phyloP scores from a whole-genome alignment of 2,329 filamentous ascomycete species.

The Plectosphaerella cucumerina region DNA sequence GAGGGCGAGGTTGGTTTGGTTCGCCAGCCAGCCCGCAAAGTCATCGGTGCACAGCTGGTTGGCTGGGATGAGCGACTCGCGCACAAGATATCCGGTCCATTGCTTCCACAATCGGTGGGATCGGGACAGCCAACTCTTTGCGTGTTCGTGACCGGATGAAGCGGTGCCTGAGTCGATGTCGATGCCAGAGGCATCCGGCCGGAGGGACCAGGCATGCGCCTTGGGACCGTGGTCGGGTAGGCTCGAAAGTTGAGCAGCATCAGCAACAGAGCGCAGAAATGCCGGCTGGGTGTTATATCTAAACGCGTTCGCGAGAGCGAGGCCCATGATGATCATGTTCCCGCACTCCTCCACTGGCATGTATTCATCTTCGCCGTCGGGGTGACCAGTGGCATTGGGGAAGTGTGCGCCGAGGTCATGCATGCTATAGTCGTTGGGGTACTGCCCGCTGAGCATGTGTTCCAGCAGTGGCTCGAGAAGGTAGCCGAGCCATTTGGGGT shows the following conservation, averaged over 20 bases:
- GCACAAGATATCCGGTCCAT: conserved; percentile 70
- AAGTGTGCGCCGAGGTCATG: conserved; percentile 71
- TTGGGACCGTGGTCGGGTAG: background rate
- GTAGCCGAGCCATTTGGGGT: conserved; percentile 75
- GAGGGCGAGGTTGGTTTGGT: conserved; percentile 71
- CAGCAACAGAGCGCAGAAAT: conserved; percentile 51
- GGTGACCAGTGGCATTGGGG: conserved; percentile 72
- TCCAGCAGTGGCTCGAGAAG: conserved; percentile 76
- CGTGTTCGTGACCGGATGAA: conserved; percentile 38
- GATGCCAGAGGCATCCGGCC: conserved; percentile 60
- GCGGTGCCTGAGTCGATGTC: conserved; percentile 22
- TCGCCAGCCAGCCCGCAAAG: conserved; percentile 70
- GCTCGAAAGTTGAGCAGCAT: background rate
- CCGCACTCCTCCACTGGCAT: conserved; percentile 75
- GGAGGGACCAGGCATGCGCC: conserved; percentile 14
- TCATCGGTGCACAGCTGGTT: conserved; percentile 76
- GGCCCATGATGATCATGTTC: conserved; percentile 73
- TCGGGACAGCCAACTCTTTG: conserved; percentile 33
- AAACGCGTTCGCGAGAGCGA: conserved; percentile 72
- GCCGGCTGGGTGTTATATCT: conserved; percentile 55
- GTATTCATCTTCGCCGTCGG: conserved; percentile 65
- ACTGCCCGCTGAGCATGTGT: conserved; percentile 77
- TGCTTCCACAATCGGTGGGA: conserved; percentile 71
- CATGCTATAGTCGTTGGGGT: conserved; percentile 78
- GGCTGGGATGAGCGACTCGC: conserved; percentile 63